phyloP scores from a whole-genome alignment of 805 yeast genomes.

The Debaryomyces prosopidis region DNA sequence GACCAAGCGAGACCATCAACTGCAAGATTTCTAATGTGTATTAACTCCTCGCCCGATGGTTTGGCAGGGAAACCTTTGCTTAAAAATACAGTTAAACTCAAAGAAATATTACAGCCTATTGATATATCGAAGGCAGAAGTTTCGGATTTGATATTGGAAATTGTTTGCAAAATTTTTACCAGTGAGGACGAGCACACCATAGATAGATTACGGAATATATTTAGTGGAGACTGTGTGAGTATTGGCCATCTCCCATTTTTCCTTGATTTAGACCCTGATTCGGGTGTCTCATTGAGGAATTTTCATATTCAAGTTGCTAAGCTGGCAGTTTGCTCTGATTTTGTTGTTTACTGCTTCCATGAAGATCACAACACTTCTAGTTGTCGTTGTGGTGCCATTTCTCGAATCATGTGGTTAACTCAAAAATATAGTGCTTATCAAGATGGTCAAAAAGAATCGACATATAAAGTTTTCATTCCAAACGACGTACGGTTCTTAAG shows the following conservation, averaged over 20 bases:
- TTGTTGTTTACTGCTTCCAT: constrained; percentile 71
- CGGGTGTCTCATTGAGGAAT: constrained; percentile 77
- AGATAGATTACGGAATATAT: constrained; percentile 17
- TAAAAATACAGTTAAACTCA: constrained; percentile 54
- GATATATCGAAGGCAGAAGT: constrained; percentile 42
- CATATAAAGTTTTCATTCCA: constrained; percentile 23
- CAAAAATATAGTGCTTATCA: constrained; percentile 27
- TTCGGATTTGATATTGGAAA: constrained; percentile 16
- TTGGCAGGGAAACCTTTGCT: constrained; percentile 21
- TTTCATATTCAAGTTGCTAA: constrained; percentile 87
- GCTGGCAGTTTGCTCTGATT: constrained; percentile 69
- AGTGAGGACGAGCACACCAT: constrained; percentile 22
- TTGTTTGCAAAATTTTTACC: constrained; percentile 14
- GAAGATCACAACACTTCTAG: constrained; percentile 6
- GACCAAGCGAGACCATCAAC: constrained; percentile 19
- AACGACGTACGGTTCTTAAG: constrained; percentile 12
- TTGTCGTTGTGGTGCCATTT: constrained; percentile 17
- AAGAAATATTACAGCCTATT: constrained; percentile 54
- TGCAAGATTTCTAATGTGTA: constrained; percentile 43
- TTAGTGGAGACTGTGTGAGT: constrained; percentile 43
- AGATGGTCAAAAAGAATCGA: background rate
- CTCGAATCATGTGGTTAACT: constrained; percentile 38
- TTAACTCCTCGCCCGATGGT: constrained; percentile 16
- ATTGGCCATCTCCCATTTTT: constrained; percentile 53
- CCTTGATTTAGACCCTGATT: constrained; percentile 61